Percentiles rank a stretch among this genome's conserved stretches.
Evolutionary conservation across 2,329 filamentous ascomycete genomes (phyloP).

Genomic region (Emericellopsis atlantica): DNA sequence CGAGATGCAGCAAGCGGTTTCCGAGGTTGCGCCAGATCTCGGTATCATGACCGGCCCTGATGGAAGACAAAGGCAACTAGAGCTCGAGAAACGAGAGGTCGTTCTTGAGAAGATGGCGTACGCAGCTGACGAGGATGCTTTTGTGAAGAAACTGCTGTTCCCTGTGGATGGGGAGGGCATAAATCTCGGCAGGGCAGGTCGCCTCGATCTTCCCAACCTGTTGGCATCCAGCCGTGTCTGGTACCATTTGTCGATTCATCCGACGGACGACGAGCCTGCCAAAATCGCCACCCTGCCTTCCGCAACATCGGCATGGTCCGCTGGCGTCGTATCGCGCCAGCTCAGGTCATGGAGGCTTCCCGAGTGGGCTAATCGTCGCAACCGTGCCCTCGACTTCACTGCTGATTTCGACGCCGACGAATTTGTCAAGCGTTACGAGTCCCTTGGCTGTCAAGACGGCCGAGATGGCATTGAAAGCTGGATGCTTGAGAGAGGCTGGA

Average conservation of each 20-base stretch:
- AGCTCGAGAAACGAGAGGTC: slow-evolving; percentile 69
- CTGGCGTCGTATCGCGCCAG: slow-evolving; percentile 82
- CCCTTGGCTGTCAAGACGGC: slow-evolving; percentile 79
- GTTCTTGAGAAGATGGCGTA: slow-evolving; percentile 76
- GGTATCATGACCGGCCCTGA: slow-evolving; percentile 58
- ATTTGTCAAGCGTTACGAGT: slow-evolving; percentile 70
- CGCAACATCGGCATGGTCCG: slow-evolving; percentile 80
- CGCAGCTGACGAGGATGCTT: slow-evolving; percentile 72
- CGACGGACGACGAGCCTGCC: slow-evolving; percentile 73
- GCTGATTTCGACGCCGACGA: slow-evolving; percentile 93
- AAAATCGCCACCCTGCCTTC: slow-evolving; percentile 60
- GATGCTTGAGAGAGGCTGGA: slow-evolving; percentile 92
- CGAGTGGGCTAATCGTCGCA: slow-evolving; percentile 92
- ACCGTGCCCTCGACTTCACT: slow-evolving; percentile 86
- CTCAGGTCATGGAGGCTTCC: slow-evolving; percentile 86
- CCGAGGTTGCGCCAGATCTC: slow-evolving; percentile 65
- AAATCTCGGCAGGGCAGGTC: slow-evolving; percentile 61
- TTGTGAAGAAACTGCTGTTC: slow-evolving; percentile 71
- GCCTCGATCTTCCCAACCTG: slow-evolving; percentile 63
- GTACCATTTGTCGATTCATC: slow-evolving; percentile 89
- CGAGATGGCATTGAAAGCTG: slow-evolving; percentile 89
- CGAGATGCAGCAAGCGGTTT: slow-evolving; percentile 76
- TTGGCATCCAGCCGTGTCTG: slow-evolving; percentile 80
- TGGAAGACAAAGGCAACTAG: slow-evolving; percentile 61
- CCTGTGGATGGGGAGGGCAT: slow-evolving; percentile 70